Evolutionary conservation across 768 basidiomycete genomes (phyloP).

Genomic region (Agaricus subrufescens): DNA sequence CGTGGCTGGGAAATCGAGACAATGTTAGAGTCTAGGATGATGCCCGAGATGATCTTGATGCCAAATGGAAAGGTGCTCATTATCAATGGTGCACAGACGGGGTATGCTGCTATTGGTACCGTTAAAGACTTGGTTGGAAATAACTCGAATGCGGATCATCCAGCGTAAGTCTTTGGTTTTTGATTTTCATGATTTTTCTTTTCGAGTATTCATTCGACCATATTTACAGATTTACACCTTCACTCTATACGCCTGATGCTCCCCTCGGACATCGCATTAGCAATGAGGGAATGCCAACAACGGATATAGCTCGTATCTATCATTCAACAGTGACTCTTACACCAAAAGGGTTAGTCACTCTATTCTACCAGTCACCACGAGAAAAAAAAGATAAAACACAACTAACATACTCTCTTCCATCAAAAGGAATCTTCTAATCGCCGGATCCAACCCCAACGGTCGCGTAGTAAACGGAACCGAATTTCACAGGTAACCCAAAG

Average conservation of each 20-base stretch:
- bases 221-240: slow-evolving; percentile 28
- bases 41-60: slow-evolving; percentile 35
- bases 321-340: slow-evolving; percentile 57
- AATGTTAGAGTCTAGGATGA: slow-evolving; percentile 35
- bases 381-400: too few relatives aligned
- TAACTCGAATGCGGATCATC: slow-evolving; percentile 25
- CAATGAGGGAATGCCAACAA: slow-evolving; percentile 39
- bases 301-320: slow-evolving; percentile 51
- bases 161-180: slow-evolving; percentile 18
- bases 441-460: slow-evolving; percentile 44
- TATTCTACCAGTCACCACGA: too few relatives aligned
- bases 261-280: slow-evolving; percentile 40
- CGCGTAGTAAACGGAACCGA: slow-evolving; percentile 21
- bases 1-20: slow-evolving; percentile 41
- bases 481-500: slow-evolving; percentile 18
- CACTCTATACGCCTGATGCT: slow-evolving; percentile 42
- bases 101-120: slow-evolving; percentile 35
- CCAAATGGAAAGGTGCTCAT: slow-evolving; percentile 41
- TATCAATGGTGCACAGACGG: slow-evolving; percentile 38
- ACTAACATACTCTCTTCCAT: not conserved
- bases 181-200: too few relatives aligned
- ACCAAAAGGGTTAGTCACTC: slow-evolving; percentile 39
- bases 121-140: slow-evolving; percentile 22
- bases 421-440: slow-evolving; percentile 23
- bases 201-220: not conserved